phyloP scores from a whole-genome alignment of 495 filamentous ascomycete genomes.

The Lepraria neglecta region DNA sequence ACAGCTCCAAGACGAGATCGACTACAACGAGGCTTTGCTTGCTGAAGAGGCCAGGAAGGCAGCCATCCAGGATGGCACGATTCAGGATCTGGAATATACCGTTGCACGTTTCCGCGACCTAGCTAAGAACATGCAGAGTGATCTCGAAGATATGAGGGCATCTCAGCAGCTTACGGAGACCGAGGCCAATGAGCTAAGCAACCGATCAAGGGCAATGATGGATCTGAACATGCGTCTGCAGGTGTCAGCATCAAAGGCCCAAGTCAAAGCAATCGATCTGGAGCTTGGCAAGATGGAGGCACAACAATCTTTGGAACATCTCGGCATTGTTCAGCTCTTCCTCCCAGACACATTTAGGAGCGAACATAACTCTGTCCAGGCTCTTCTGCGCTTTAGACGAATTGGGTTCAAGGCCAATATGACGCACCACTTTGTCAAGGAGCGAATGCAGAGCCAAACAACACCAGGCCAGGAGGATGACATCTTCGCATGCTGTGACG shows the following conservation, averaged over 20 bases:
- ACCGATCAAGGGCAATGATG: constrained; percentile 84
- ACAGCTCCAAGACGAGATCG: constrained; percentile 88
- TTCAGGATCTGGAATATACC: constrained; percentile 86
- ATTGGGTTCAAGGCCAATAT: constrained; percentile 83
- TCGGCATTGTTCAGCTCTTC: constrained; percentile 81
- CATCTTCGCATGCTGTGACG: constrained; percentile 66
- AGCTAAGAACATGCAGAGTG: constrained; percentile 75
- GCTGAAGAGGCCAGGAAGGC: constrained; percentile 63
- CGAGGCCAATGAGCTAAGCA: constrained; percentile 79
- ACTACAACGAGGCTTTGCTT: constrained; percentile 71
- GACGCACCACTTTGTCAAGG: constrained; percentile 71
- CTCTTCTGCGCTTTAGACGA: constrained; percentile 78
- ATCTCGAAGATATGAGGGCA: constrained; percentile 84
- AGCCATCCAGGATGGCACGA: constrained; percentile 59
- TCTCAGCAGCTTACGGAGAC: constrained; percentile 87
- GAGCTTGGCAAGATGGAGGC: constrained; percentile 84
- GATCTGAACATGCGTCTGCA: constrained; percentile 93
- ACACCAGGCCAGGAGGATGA: constrained; percentile 60
- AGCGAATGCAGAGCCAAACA: constrained; percentile 54
- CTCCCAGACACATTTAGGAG: constrained; percentile 77
- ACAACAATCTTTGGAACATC: constrained; percentile 80
- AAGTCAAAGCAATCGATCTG: constrained; percentile 87
- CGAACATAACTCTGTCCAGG: constrained; percentile 75
- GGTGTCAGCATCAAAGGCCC: constrained; percentile 78
- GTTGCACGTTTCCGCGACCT: constrained; percentile 81